These are phyloP conservation scores for Exophiala calicioides DNA, from an alignment of 2,329 filamentous ascomycete genomes.

Conservation along the genomic window DNA sequence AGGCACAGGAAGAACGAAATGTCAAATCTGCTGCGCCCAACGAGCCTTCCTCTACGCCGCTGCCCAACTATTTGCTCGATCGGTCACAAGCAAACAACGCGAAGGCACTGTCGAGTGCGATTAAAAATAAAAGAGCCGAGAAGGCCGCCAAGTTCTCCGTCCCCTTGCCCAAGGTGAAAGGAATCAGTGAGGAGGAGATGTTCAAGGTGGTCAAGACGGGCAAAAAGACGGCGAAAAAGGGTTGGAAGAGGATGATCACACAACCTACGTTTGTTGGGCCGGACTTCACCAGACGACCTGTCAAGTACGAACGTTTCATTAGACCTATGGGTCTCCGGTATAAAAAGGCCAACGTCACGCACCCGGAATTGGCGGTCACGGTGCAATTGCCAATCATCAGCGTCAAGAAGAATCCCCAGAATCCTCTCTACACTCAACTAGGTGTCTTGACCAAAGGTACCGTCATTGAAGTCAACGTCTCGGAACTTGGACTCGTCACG, in stretches of 20 bases:
- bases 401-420: slow-evolving; percentile 84
- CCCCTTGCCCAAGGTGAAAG: slow-evolving; percentile 88
- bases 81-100: slow-evolving; percentile 68
- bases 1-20: slow-evolving; percentile 92
- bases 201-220: slow-evolving; percentile 96
- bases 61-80: slow-evolving; percentile 93
- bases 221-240: slow-evolving; percentile 87
- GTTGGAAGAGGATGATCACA: slow-evolving; percentile 66
- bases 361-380: slow-evolving; percentile 80
- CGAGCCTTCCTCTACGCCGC: slow-evolving; percentile 75
- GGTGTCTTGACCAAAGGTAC: slow-evolving; percentile 86
- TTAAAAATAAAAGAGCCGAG: slow-evolving; percentile 93
- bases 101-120: slow-evolving; percentile 76
- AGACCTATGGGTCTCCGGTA: slow-evolving; percentile 75
- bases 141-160: slow-evolving; percentile 93
- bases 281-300: slow-evolving; percentile 85
- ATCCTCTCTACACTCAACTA: slow-evolving; percentile 87
- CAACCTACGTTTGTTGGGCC: slow-evolving; percentile 87
- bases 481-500: slow-evolving; percentile 86
- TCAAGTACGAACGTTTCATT: slow-evolving; percentile 73
- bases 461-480: slow-evolving; percentile 88
- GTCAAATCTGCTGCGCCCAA: slow-evolving; percentile 80
- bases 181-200: slow-evolving; percentile 95
- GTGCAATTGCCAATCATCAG: slow-evolving; percentile 80
- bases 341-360: slow-evolving; percentile 73